phyloP scores from a whole-genome alignment of 148 eudicot genomes.

The Vaccinium darrowii region DNA sequence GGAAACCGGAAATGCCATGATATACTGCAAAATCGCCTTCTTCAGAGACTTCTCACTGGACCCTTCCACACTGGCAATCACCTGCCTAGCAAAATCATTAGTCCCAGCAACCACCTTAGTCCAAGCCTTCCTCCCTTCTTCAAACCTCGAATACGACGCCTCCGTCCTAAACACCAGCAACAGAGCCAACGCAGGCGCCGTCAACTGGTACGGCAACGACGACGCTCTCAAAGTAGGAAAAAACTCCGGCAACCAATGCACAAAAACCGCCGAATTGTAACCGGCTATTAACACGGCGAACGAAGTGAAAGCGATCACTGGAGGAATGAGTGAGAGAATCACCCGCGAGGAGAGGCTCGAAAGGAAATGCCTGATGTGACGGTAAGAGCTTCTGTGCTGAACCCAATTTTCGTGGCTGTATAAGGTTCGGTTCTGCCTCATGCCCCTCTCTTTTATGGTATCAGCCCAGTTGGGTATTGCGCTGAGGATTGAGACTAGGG shows the following conservation, averaged over 20 bases:
- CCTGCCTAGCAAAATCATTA: slow-evolving; percentile 80
- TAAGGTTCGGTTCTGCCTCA: slow-evolving; percentile 53
- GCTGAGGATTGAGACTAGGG: slow-evolving; percentile 43
- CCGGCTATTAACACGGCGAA: slow-evolving; percentile 65
- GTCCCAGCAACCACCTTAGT: slow-evolving; percentile 68
- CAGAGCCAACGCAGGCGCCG: slow-evolving; percentile 92
- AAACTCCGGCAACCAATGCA: slow-evolving; percentile 66
- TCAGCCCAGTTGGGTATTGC: slow-evolving; percentile 87
- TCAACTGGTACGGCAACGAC: slow-evolving; percentile 88
- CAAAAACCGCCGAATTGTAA: slow-evolving; percentile 66
- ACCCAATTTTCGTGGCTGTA: slow-evolving; percentile 80
- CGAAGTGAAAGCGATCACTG: slow-evolving; percentile 73
- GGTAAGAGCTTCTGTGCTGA: slow-evolving; percentile 73
- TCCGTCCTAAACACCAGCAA: slow-evolving; percentile 91
- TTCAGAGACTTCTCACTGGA: slow-evolving; percentile 52
- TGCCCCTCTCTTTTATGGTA: slow-evolving; percentile 60
- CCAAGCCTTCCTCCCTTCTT: slow-evolving; percentile 95
- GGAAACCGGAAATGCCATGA: slow-evolving; percentile 85
- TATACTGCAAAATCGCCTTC: slow-evolving; percentile 81
- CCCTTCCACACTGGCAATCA: slow-evolving; percentile 60
- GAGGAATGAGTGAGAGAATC: slow-evolving; percentile 80
- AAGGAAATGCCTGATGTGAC: slow-evolving; percentile 75
- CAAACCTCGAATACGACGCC: slow-evolving; percentile 92
- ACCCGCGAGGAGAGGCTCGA: slow-evolving; percentile 81
- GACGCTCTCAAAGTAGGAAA: slow-evolving; percentile 79